phyloP scores from a whole-genome alignment of 306 rosid species.

The Crotalaria pallida region DNA sequence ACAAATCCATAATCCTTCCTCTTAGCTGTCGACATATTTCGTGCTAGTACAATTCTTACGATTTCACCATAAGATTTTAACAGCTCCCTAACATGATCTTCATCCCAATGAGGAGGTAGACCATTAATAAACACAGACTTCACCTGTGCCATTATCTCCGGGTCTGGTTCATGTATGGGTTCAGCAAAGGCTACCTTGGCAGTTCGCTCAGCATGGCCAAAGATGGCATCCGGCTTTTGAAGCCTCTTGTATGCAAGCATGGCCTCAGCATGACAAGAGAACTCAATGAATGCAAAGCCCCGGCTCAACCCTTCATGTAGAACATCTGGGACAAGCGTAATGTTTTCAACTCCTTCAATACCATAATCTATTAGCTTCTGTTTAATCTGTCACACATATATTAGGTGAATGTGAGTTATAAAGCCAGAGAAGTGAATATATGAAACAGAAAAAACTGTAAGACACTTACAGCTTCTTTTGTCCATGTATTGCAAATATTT shows the following conservation, averaged over 20 bases:
- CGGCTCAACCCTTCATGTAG: constrained; percentile 62
- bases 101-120: constrained; percentile 75
- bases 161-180: constrained; percentile 64
- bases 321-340: constrained; percentile 65
- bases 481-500: constrained; percentile 81
- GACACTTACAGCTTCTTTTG: constrained; percentile 70
- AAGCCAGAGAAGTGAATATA: constrained; percentile 8
- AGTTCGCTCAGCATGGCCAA: constrained; percentile 80
- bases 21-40: constrained; percentile 67
- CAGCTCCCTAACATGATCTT: constrained; percentile 44
- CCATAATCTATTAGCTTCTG: constrained; percentile 72
- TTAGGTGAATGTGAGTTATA: constrained; percentile 24
- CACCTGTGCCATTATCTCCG: constrained; percentile 74
- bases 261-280: constrained; percentile 69
- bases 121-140: constrained; percentile 76
- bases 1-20: constrained; percentile 86
- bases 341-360: constrained; percentile 63
- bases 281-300: constrained; percentile 80
- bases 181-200: constrained; percentile 90
- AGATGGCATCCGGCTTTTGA: constrained; percentile 75
- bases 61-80: constrained; percentile 63
- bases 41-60: constrained; percentile 51
- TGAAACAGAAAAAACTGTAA: not conserved
- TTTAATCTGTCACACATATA: constrained; percentile 48
- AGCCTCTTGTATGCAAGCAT: constrained; percentile 83